Percentiles rank a stretch among this genome's conserved stretches.
Evolutionary conservation across 1,139 yeast genomes (phyloP).

Genomic region (Suhomyces ambrosiae): DNA sequence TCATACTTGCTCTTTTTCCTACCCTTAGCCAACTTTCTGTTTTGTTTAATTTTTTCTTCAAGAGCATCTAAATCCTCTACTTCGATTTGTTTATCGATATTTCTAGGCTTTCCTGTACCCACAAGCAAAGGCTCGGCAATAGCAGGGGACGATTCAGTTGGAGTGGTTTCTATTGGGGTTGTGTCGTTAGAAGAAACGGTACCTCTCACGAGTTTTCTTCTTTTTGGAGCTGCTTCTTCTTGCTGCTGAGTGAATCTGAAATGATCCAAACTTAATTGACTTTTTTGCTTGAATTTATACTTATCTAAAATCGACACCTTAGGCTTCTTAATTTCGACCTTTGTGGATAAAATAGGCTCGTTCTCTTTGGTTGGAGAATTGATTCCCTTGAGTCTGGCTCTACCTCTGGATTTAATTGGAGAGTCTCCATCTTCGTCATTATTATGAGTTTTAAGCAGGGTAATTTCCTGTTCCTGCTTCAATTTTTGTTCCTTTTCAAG

Average conservation of each 20-base stretch:
- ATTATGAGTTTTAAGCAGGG: not conserved
- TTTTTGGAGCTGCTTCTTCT: constrained; percentile 25
- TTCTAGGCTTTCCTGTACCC: constrained; percentile 4
- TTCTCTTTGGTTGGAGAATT: constrained; percentile 12
- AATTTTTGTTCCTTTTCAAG: constrained; percentile 17
- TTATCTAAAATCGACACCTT: constrained; percentile 57
- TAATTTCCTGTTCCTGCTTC: constrained; percentile 2
- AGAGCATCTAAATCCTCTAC: constrained; percentile 42
- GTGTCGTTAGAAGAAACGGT: constrained; percentile 3
- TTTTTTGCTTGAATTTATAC: constrained; percentile 39
- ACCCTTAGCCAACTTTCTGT: constrained; percentile 24
- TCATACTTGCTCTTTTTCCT: constrained; percentile 17
- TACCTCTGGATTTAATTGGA: constrained; percentile 39
- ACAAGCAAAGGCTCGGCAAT: not conserved
- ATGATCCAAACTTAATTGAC: constrained; percentile 29
- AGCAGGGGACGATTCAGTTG: constrained; percentile 1
- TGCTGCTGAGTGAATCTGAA: constrained; percentile 17
- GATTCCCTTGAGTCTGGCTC: constrained; percentile 29
- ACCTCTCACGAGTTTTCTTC: constrained; percentile 42
- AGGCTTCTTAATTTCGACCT: constrained; percentile 57
- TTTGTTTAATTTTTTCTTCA: constrained; percentile 42
- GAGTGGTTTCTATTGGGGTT: constrained; percentile 4
- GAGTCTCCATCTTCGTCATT: constrained; percentile 33
- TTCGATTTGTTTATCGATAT: constrained; percentile 7
- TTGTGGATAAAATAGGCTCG: constrained; percentile 42